phyloP scores from a whole-genome alignment of 352 stramenopile genomes.

The Phytophthora sp. region DNA sequence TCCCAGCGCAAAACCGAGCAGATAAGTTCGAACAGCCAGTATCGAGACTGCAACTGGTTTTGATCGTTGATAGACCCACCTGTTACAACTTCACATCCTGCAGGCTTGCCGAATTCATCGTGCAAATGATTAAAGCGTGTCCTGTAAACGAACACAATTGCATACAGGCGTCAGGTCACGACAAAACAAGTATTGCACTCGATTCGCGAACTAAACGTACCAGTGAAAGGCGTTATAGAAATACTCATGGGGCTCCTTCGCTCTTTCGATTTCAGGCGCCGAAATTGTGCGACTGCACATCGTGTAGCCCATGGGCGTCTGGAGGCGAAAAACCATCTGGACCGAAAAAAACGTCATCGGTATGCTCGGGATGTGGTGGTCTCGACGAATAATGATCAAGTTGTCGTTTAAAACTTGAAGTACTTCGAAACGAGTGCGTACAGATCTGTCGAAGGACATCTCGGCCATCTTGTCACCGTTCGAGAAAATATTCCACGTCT shows the following conservation, averaged over 20 bases:
- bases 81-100: constrained; percentile 54
- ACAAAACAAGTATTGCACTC: too few relatives aligned
- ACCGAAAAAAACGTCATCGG: constrained; percentile 56
- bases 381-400: constrained; percentile 54
- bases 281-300: constrained; percentile 64
- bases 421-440: constrained; percentile 51
- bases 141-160: constrained; percentile 22
- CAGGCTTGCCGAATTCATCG: constrained; percentile 39
- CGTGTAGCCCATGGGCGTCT: constrained; percentile 54
- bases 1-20: constrained; percentile 69
- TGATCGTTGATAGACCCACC: constrained; percentile 55
- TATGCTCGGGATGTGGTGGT: constrained; percentile 50
- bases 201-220: too few relatives aligned
- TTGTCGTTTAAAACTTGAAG: constrained; percentile 60
- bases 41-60: constrained; percentile 45
- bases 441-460: constrained; percentile 49
- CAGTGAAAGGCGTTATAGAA: constrained; percentile 68
- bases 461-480: constrained; percentile 43
- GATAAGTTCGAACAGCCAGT: constrained; percentile 71
- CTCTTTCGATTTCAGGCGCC: constrained; percentile 48
- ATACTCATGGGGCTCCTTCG: constrained; percentile 50
- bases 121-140: constrained; percentile 57
- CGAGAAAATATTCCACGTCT: constrained; percentile 50
- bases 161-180: too few relatives aligned
- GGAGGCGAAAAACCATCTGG: constrained; percentile 60